These are phyloP conservation scores for Komagataella ulmi DNA, from an alignment of 805 yeast genomes.

Conservation along the genomic window DNA sequence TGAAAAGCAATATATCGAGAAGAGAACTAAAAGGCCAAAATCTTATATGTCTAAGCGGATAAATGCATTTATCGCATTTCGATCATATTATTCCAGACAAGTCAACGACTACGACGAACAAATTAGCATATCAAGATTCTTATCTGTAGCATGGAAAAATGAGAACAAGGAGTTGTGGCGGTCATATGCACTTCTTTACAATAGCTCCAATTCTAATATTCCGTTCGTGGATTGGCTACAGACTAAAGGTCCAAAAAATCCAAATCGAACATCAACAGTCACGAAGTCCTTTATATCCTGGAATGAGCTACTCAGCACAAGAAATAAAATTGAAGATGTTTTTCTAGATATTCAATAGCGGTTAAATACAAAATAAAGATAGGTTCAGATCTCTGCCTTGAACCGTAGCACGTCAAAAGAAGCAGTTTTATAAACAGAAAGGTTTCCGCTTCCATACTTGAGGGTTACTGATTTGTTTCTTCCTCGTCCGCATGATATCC, in stretches of 20 bases:
- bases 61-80: not conserved
- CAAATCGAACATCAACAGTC: not conserved
- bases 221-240: not conserved
- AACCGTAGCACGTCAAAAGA: too few species aligned
- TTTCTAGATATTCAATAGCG: not conserved
- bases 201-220: not conserved
- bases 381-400: too few species aligned
- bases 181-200: not conserved
- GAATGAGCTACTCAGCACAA: not conserved
- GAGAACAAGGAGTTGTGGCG: not conserved
- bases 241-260: not conserved
- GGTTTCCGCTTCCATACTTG: too few species aligned
- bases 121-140: not conserved
- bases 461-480: constrained; percentile 6
- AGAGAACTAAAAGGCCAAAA: not conserved
- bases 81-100: not conserved
- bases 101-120: not conserved
- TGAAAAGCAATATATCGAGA: not conserved
- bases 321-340: not conserved
- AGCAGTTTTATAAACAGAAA: too few species aligned
- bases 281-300: not conserved
- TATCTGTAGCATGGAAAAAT: not conserved
- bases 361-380: too few species aligned
- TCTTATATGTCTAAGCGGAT: not conserved
- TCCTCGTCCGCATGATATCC: constrained; percentile 56